Evolutionary conservation across 1,284 basidiomycete species (phyloP), one percentile per base, ranked within the genome.

Genomic region (Malassezia cuniculi): DNA sequence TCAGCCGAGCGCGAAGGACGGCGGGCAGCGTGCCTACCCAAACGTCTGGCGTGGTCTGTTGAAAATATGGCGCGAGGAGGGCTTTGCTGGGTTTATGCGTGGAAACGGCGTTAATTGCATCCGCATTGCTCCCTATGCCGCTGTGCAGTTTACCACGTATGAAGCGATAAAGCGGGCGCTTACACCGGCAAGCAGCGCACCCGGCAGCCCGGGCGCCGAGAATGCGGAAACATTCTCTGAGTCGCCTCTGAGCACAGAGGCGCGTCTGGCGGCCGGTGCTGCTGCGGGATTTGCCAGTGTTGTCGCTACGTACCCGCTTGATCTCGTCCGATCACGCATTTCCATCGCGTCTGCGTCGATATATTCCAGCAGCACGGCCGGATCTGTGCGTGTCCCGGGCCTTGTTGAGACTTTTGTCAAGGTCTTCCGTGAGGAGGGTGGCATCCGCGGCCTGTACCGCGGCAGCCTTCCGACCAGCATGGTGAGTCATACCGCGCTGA

Each of bases 241-340:
- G 22, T 22, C 44, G 34, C 20, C 24, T 48, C 5, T 32, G 45
- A 18, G 31, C 41, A 31, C 12, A 26, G 16, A 12, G 77, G 71
- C 57, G 75, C 79, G 49, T 34, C 72, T 94, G 26, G 72, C 76
- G 1, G 79, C 82, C 32, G 87, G 87, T 50, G 87, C 85, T 4
- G 70, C 89, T 4, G 87, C 86, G 26, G 87, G 87, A 17, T 82
- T 90, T 46, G 82, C 83, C 7, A 85, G 83, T 50, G 87, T 87
- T 42, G 83, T 81, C 49, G 77, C 82, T 21, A 94, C 87, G 60
- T 94, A 93, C 69, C 87, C 87, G 3, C 71, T 94, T 49, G 87
- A 94, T 68, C 77, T 94, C 38, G 82, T 94, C 16, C 77, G 87
- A 36, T 83, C 85, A n/a, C 76, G 87, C 32, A 73, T 94, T 52